Conservation (phyloP, 2,329 filamentous ascomycete species). For the Alternaria infectoria region DNA sequence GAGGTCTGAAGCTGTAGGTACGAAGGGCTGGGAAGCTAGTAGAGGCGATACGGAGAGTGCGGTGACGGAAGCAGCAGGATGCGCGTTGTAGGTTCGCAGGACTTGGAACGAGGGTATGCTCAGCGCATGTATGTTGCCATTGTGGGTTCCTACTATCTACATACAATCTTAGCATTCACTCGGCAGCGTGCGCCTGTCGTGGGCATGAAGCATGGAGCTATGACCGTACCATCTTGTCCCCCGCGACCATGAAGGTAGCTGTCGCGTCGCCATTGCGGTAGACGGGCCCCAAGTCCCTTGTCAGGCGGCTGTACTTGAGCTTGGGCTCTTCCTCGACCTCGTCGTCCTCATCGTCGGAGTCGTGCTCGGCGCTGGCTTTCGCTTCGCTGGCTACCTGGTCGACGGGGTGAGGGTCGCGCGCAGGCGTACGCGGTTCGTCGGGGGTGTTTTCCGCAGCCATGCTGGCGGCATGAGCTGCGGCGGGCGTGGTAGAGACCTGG, state of each 20-base stretch:
- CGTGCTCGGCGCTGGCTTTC: slow-evolving; percentile 31
- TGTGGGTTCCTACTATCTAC: slow-evolving; percentile 91
- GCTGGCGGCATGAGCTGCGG: slow-evolving; percentile 49
- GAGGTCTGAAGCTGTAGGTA: slow-evolving; percentile 25
- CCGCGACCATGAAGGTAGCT: slow-evolving; percentile 85
- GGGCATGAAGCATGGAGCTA: slow-evolving; percentile 14
- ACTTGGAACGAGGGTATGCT: slow-evolving; percentile 81
- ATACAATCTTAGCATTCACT: slow-evolving; percentile 51
- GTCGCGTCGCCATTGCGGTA: slow-evolving; percentile 97
- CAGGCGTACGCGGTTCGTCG: slow-evolving; percentile 47
- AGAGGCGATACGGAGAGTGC: slow-evolving; percentile 89
- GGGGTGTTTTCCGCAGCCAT: slow-evolving; percentile 49
- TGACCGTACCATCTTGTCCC: slow-evolving; percentile 87
- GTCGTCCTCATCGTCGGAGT: slow-evolving; percentile 68
- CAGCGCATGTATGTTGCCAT: slow-evolving; percentile 92
- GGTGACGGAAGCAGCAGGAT: slow-evolving; percentile 83
- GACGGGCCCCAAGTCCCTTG: slow-evolving; percentile 76
- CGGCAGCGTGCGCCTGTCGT: slow-evolving; percentile 66
- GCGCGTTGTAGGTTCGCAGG: slow-evolving; percentile 87
- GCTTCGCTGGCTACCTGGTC: slow-evolving; percentile 30
- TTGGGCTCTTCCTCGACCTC: slow-evolving; percentile 93
- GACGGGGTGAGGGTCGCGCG: slow-evolving; percentile 16
- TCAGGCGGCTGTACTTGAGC: slow-evolving; percentile 90
- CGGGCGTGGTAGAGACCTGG: slow-evolving; percentile 21
- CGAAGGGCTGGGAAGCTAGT: slow-evolving; percentile 61